phyloP scores from a whole-genome alignment of 2,329 filamentous ascomycete species.

The Fusarium pseudonygamai region DNA sequence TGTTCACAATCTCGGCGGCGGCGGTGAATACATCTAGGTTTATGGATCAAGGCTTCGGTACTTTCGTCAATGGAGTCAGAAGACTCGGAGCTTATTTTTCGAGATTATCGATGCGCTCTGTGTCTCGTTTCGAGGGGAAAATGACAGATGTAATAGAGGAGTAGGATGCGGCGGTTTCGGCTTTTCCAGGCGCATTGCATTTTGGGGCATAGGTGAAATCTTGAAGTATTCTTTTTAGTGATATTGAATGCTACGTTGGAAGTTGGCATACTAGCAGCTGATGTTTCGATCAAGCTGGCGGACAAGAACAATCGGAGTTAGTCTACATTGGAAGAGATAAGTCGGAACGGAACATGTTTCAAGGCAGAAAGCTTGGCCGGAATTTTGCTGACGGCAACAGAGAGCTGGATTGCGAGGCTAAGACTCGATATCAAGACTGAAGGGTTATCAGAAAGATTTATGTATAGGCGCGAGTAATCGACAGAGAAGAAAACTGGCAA shows the following conservation, averaged over 20 bases:
- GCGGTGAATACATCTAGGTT: too few relatives aligned
- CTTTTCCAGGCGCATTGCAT: fast-evolving
- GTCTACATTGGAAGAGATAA: background rate
- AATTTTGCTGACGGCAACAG: fast-evolving
- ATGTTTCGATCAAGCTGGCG: background rate
- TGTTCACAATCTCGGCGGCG: background rate
- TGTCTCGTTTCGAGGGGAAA: too few relatives aligned
- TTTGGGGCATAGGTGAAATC: fast-evolving
- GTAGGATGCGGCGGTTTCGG: background rate
- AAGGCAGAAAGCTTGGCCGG: background rate
- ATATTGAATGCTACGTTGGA: background rate
- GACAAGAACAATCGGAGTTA: background rate
- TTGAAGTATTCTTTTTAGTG: fast-evolving
- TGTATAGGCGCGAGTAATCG: too few relatives aligned
- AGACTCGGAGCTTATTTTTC: too few relatives aligned
- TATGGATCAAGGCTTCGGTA: too few relatives aligned
- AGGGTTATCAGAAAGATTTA: too few relatives aligned
- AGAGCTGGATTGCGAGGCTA: fast-evolving
- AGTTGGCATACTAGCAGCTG: background rate
- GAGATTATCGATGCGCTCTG: too few relatives aligned
- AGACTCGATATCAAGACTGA: fast-evolving
- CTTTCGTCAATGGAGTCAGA: too few relatives aligned
- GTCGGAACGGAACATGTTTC: too few relatives aligned
- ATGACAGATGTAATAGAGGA: too few relatives aligned
- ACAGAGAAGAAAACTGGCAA: too few relatives aligned